Evolutionary conservation across 2,329 filamentous ascomycete species (phyloP).

Genomic region (Aspergillus vadensis): DNA sequence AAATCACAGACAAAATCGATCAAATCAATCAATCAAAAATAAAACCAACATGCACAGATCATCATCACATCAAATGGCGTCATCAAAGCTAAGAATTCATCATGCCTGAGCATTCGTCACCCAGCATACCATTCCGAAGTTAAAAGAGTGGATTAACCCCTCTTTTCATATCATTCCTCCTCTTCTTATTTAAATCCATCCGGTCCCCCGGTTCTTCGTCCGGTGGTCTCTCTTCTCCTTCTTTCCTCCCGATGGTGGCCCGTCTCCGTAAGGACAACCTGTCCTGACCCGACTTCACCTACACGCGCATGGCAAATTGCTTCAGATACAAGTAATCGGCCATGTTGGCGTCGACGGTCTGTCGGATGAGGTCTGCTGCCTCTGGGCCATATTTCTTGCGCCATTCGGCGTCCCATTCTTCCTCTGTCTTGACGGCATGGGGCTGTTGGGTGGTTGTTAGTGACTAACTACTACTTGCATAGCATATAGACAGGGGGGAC

Average conservation of each 20-base stretch:
- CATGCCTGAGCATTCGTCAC: conserved; percentile 12
- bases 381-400: conserved; percentile 62
- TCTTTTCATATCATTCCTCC: neutral
- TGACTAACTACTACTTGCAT: conserved; percentile 2
- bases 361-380: conserved; percentile 59
- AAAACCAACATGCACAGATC: neutral
- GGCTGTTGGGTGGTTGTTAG: conserved; percentile 27
- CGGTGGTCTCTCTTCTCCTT: neutral
- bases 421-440: conserved; percentile 48
- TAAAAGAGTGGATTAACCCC: neutral
- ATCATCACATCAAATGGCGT: conserved; percentile 19
- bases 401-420: conserved; percentile 62
- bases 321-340: conserved; percentile 66
- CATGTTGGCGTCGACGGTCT: conserved; percentile 62
- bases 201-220: neutral
- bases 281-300: conserved; percentile 8
- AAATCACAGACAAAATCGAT: too few relatives aligned
- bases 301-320: conserved; percentile 62
- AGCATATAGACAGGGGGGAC: too few relatives aligned
- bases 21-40: conserved; percentile 6
- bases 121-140: neutral
- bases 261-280: too few relatives aligned
- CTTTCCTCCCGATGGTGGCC: neutral
- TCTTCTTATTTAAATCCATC: neutral
- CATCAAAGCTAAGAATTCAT: conserved; percentile 20